Evolutionary conservation across 331 rosid species (phyloP), one percentile per base, ranked within the genome.

Genomic region (Prunus yedoensis): DNA sequence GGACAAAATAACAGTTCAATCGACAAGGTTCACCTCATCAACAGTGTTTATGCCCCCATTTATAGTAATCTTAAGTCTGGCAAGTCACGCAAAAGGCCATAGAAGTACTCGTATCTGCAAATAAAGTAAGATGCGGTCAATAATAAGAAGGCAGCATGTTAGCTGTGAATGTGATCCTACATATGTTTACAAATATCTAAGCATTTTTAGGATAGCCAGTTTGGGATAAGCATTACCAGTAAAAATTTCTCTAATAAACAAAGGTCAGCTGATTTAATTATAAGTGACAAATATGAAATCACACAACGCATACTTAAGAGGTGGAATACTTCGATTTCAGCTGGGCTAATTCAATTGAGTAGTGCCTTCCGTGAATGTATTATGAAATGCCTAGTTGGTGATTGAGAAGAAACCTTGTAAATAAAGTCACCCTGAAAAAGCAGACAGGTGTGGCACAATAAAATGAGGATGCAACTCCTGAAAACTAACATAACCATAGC

Each of bases 361-460:
- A 94, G 77, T 63, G 97, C 99, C 80, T 92, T 94, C 80, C 99
- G 89, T 17, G 99, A 94, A 86, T 94, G 99, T 66, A 94, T 90
- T 74, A 94, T 79, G 67, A 94, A 94, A 84, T 94, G 99, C 83
- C 87, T 89, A 63, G 97, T 84, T 67, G 99, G 99, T 32, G 99
- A 94, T 68, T 80, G 74, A 79, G 96, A 92, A 78, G 99, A 90
- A 74, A 92, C 99, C 77, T 81, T 90, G 87, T 82, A 81, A 80
- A 94, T 88, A 86, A 94, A 94, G 80, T 90, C 97, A 89, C 99
- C 99, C 99, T 94, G 91, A 68, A 70, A 70, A 82, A n/a, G 68
- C 45, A 75, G 57, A 78, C 54, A 47, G 74, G 5, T 66, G 21
- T 4, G 66, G 56, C 20, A 64, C 21, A 47, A 41, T 49, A 49